Percentiles rank a stretch among this genome's conserved stretches.
phyloP scores from a whole-genome alignment of 208 protist species.

The Cochliopodium minus region DNA sequence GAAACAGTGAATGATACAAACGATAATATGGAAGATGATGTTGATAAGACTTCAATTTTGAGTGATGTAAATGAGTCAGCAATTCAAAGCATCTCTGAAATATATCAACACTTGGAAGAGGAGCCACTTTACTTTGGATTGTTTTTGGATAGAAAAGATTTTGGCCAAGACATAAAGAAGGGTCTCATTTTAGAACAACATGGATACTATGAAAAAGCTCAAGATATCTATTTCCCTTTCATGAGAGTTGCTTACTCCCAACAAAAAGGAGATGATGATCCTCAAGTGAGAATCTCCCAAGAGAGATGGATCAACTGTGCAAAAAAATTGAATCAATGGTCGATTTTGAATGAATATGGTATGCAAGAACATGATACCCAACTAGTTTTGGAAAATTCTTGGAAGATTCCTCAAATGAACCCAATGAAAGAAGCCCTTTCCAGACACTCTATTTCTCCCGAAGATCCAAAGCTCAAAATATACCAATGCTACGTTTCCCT shows the following conservation, averaged over 20 bases:
- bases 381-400: slow-evolving; percentile 4
- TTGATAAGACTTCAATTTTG: too few species aligned
- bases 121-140: too few species aligned
- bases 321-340: slow-evolving; percentile 14
- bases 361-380: not conserved
- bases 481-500: not conserved
- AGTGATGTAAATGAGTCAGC: too few species aligned
- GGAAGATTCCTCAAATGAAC: slow-evolving; percentile 3
- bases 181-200: not conserved
- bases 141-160: too few species aligned
- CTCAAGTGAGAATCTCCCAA: not conserved
- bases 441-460: not conserved
- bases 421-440: slow-evolving; percentile 10
- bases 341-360: slow-evolving; percentile 8
- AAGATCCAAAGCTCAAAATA: slow-evolving; percentile 4
- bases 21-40: too few species aligned
- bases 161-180: not conserved
- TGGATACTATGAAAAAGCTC: not conserved
- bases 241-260: not conserved
- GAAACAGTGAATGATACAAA: too few species aligned
- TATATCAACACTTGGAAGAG: too few species aligned
- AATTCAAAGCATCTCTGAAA: too few species aligned
- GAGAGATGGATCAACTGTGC: not conserved
- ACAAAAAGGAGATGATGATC: not conserved
- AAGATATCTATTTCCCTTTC: not conserved